Evolutionary conservation across 225 moss, liverwort and hornwort species (phyloP).

Genomic region (Polytrichum commune): DNA sequence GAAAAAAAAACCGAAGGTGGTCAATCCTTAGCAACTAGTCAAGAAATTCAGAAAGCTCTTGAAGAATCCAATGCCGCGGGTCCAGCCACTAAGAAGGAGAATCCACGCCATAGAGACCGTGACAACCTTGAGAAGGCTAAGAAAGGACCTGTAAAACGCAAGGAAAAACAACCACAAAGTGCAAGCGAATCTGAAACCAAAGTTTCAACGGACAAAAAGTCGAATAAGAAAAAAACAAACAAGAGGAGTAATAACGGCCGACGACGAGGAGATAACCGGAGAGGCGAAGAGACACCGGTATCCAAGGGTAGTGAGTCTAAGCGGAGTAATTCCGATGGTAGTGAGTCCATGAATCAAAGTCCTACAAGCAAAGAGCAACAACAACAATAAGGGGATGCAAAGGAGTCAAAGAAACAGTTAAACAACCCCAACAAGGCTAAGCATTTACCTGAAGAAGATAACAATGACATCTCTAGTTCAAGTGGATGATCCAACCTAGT

Average conservation of each 20-base stretch:
- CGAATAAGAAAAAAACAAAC: neutral
- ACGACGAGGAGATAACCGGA: neutral
- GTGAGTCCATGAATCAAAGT: neutral
- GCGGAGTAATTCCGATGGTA: neutral
- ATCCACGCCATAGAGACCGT: neutral
- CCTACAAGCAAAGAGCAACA: neutral
- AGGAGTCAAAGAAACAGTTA: constrained; percentile 5
- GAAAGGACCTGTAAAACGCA: neutral
- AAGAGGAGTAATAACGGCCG: neutral
- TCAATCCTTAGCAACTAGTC: neutral
- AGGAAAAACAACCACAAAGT: neutral
- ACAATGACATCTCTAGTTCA: constrained; percentile 33
- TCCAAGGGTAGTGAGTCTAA: neutral
- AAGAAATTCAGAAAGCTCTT: neutral
- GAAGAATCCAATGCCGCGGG: neutral
- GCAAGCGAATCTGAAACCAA: neutral
- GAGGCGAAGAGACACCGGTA: neutral
- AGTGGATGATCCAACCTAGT: constrained; percentile 20
- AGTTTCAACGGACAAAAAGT: neutral
- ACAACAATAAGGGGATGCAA: constrained; percentile 4
- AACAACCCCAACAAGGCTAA: neutral
- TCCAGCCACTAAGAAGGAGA: neutral
- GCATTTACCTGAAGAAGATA: constrained; percentile 1
- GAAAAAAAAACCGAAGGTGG: neutral
- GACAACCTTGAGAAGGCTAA: neutral